phyloP scores from a whole-genome alignment of 2,329 filamentous ascomycete species.

The Parastagonospora avenae region DNA sequence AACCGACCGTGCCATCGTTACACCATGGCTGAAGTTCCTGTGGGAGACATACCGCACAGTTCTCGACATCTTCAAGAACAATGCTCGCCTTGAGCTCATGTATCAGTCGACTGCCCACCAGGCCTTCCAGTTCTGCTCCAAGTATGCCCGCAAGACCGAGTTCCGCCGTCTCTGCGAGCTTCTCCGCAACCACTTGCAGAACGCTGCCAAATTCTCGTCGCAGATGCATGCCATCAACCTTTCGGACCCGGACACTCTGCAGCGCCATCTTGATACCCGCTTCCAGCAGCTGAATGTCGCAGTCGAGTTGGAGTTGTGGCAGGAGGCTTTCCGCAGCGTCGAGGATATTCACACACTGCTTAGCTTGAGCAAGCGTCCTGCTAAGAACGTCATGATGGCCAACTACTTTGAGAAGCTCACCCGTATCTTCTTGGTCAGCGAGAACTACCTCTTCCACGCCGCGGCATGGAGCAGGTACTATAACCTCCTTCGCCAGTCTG shows the following conservation, averaged over 20 bases:
- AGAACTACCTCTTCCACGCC: slow-evolving; percentile 99
- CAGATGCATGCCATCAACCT: slow-evolving; percentile 99
- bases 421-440: slow-evolving; percentile 96
- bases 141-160: slow-evolving; percentile 98
- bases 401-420: slow-evolving; percentile 99
- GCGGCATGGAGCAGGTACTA: slow-evolving; percentile 98
- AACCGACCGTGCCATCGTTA: slow-evolving; percentile 97
- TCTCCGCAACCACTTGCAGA: slow-evolving; percentile 97
- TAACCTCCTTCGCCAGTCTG: slow-evolving; percentile 90
- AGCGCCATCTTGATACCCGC: slow-evolving; percentile 95
- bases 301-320: slow-evolving; percentile 97
- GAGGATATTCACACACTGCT: slow-evolving; percentile 98
- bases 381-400: slow-evolving; percentile 99
- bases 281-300: slow-evolving; percentile 99
- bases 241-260: slow-evolving; percentile 94
- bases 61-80: slow-evolving; percentile 98
- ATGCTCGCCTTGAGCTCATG: slow-evolving; percentile 94
- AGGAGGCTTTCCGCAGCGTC: slow-evolving; percentile 98
- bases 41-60: slow-evolving; percentile 99
- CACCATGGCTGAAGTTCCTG: slow-evolving; percentile 98
- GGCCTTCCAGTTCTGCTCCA: slow-evolving; percentile 98
- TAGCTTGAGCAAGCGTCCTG: slow-evolving; percentile 94
- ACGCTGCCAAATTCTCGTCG: slow-evolving; percentile 96
- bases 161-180: slow-evolving; percentile 98
- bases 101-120: slow-evolving; percentile 98